phyloP scores from a whole-genome alignment of 768 basidiomycete species.

The Ramaria sp. region DNA sequence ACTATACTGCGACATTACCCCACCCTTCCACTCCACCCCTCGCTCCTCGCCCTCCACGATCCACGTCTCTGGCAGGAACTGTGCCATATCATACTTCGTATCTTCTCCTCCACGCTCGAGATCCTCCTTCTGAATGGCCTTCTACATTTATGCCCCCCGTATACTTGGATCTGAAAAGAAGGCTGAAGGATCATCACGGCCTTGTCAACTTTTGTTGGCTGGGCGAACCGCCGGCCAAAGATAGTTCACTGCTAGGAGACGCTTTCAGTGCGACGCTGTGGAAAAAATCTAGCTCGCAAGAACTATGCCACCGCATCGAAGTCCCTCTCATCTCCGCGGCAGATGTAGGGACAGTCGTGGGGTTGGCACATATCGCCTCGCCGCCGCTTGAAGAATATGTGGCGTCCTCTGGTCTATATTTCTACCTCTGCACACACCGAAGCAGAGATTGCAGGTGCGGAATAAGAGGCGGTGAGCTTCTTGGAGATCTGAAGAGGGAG shows the following conservation, averaged over 20 bases:
- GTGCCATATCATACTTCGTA: slow-evolving; percentile 40
- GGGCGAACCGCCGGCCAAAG: slow-evolving; percentile 13
- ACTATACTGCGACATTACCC: neutral
- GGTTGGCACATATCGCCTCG: slow-evolving; percentile 8
- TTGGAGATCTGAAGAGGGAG: slow-evolving; percentile 41
- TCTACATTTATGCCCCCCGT: slow-evolving; percentile 31
- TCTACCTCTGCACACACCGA: slow-evolving; percentile 75
- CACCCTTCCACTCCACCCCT: neutral
- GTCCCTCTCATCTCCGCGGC: neutral
- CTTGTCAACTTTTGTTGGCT: slow-evolving; percentile 54
- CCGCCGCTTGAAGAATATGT: neutral
- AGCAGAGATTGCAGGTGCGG: slow-evolving; percentile 74
- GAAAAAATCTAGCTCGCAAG: slow-evolving; percentile 13
- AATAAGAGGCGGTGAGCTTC: slow-evolving; percentile 48
- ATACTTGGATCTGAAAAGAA: slow-evolving; percentile 37
- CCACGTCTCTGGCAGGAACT: slow-evolving; percentile 33
- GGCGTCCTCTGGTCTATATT: slow-evolving; percentile 20
- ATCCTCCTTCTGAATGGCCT: slow-evolving; percentile 40
- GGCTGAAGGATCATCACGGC: slow-evolving; percentile 36
- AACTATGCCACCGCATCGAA: neutral
- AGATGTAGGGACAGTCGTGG: slow-evolving; percentile 17
- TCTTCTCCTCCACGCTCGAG: slow-evolving; percentile 41
- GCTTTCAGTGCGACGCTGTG: slow-evolving; percentile 1
- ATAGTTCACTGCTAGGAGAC: neutral
- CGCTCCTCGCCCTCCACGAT: slow-evolving; percentile 3